Conservation (phyloP, 306 rosid species). For the Cucurbita ficifolia region DNA sequence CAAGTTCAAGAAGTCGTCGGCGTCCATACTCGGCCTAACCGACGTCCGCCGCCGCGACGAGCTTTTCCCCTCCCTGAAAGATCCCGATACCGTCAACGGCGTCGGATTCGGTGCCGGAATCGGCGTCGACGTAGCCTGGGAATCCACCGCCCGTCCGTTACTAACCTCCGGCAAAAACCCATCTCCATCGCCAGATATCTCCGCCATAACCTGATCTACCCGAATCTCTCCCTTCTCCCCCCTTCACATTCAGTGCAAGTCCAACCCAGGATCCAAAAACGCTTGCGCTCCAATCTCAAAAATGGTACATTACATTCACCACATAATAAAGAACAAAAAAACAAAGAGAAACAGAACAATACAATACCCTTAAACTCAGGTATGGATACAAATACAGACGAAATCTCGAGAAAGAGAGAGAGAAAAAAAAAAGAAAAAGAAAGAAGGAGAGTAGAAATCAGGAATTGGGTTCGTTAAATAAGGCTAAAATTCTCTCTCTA, state of each 20-base stretch:
- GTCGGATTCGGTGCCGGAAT: conserved; percentile 18
- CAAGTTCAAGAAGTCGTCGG: conserved; percentile 81
- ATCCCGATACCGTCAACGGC: conserved; percentile 63
- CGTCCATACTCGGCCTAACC: conserved; percentile 78
- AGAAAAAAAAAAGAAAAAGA: background rate
- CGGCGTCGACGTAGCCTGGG: conserved; percentile 11
- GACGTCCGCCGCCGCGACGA: conserved; percentile 66
- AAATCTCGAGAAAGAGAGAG: background rate
- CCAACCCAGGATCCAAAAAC: conserved; percentile 29
- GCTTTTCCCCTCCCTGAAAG: conserved; percentile 80
- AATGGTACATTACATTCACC: conserved; percentile 4
- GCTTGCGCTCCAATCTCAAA: conserved; percentile 30
- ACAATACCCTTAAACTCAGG: background rate
- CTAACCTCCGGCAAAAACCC: conserved; percentile 8
- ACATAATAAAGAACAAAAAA: background rate
- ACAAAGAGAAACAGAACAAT: background rate
- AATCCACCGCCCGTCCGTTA: background rate
- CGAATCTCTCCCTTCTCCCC: conserved; percentile 6
- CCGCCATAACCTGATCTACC: conserved; percentile 83
- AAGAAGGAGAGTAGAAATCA: background rate
- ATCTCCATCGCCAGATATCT: conserved; percentile 48
- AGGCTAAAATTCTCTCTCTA: background rate
- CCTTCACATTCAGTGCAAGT: conserved; percentile 52
- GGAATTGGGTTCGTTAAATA: conserved; percentile 2
- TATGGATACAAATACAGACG: background rate